Conservation (phyloP, 345 rosid genomes). For the Microthlaspi erraticum region DNA sequence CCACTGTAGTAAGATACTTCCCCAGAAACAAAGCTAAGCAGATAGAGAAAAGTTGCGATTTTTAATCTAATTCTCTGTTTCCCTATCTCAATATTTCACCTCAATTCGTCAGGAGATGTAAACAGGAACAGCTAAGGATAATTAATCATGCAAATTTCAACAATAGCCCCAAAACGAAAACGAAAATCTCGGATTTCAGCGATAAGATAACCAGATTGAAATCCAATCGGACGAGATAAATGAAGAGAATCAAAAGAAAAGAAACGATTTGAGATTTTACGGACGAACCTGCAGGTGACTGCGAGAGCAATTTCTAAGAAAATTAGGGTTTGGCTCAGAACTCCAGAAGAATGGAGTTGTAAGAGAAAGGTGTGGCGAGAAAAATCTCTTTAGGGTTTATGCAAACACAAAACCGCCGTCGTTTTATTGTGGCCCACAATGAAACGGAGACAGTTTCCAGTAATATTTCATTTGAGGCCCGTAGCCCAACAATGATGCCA, state of each 20-base stretch:
- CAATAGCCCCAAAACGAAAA: neutral
- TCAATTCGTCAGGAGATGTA: neutral
- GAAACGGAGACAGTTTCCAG: neutral
- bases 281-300: conserved; percentile 25
- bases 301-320: neutral
- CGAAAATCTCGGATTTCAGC: neutral
- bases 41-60: neutral
- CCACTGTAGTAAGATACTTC: neutral
- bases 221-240: neutral
- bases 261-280: neutral
- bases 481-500: neutral
- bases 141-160: neutral
- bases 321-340: conserved; percentile 19
- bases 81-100: neutral
- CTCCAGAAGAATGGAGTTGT: conserved; percentile 10
- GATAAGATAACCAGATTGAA: neutral
- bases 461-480: neutral
- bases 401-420: neutral
- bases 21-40: neutral
- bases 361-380: neutral
- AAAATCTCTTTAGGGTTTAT: conserved; percentile 34
- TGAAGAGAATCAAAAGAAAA: neutral
- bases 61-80: neutral
- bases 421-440: neutral
- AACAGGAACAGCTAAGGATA: neutral